Conservation (phyloP, 2,329 filamentous ascomycete genomes). For the Tolypocladium nubicola region DNA sequence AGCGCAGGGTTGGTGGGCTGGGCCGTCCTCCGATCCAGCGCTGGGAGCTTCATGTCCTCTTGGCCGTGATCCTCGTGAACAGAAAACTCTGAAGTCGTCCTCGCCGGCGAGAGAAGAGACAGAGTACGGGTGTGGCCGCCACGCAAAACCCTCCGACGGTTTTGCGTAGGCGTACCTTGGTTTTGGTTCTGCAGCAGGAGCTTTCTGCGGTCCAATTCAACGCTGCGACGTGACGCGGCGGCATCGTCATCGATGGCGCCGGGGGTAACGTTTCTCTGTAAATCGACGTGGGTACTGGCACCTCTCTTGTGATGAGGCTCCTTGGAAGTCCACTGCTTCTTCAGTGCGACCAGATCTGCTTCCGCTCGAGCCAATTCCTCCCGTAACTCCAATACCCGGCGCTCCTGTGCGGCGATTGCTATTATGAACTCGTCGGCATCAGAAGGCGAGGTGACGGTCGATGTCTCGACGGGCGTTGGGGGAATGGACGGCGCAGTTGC, state of each 20-base stretch:
- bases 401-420: constrained; percentile 84
- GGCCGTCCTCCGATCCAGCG: constrained; percentile 20
- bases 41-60: constrained; percentile 14
- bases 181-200: constrained; percentile 47
- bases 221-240: constrained; percentile 27
- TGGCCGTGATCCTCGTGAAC: constrained; percentile 27
- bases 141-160: constrained; percentile 54
- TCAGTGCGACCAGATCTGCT: constrained; percentile 61
- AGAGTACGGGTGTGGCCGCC: constrained; percentile 55
- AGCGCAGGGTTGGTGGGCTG: constrained; percentile 27
- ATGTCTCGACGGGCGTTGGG: constrained; percentile 38
- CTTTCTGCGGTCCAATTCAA: constrained; percentile 65
- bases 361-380: constrained; percentile 86
- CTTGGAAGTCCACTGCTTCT: constrained; percentile 71
- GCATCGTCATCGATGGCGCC: constrained; percentile 13
- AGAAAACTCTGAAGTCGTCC: constrained; percentile 31
- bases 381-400: constrained; percentile 77
- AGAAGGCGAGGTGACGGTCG: constrained; percentile 31
- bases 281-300: constrained; percentile 13
- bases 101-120: constrained; percentile 69
- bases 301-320: constrained; percentile 68
- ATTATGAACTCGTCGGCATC: constrained; percentile 67
- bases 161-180: constrained; percentile 29
- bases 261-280: constrained; percentile 1
- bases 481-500: constrained; percentile 30